These are phyloP conservation scores for Candida maris DNA, from an alignment of 805 yeast species.

Conservation along the genomic window DNA sequence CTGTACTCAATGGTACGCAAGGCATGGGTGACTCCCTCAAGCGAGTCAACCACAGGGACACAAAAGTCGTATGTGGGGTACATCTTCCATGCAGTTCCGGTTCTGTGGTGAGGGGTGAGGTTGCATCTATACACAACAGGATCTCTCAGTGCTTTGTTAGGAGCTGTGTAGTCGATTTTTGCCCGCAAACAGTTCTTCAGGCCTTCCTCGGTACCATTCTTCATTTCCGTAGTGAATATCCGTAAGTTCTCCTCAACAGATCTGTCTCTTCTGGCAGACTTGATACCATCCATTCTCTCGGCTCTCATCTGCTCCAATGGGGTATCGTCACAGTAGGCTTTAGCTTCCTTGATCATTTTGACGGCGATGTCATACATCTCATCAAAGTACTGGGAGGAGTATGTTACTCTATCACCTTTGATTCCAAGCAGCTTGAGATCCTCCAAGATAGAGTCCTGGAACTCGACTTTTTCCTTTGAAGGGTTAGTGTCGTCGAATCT, in stretches of 20 bases:
- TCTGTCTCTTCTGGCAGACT: slow-evolving; percentile 89
- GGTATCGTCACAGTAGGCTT: slow-evolving; percentile 97
- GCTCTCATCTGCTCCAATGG: slow-evolving; percentile 94
- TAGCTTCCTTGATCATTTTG: slow-evolving; percentile 87
- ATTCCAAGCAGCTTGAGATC: slow-evolving; percentile 89
- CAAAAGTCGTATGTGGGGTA: slow-evolving; percentile 99
- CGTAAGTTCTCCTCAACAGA: slow-evolving; percentile 86
- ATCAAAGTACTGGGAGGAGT: slow-evolving; percentile 91
- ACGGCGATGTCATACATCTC: slow-evolving; percentile 85
- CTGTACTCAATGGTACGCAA: slow-evolving; percentile 97
- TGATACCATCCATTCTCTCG: slow-evolving; percentile 96
- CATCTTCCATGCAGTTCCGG: slow-evolving; percentile 89
- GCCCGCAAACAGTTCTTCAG: slow-evolving; percentile 93
- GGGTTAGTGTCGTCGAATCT: slow-evolving; percentile 99
- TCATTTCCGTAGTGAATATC: slow-evolving; percentile 88
- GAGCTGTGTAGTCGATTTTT: slow-evolving; percentile 85
- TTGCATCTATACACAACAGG: slow-evolving; percentile 98
- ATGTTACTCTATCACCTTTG: slow-evolving; percentile 84
- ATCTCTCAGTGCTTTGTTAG: slow-evolving; percentile 94
- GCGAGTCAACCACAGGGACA: slow-evolving; percentile 91
- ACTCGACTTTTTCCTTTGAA: slow-evolving; percentile 91
- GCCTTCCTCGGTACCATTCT: slow-evolving; percentile 90
- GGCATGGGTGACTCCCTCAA: slow-evolving; percentile 98
- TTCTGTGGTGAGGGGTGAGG: slow-evolving; percentile 96
- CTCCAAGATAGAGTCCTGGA: slow-evolving; percentile 89